Percentiles rank a stretch among this genome's conserved stretches.
Evolutionary conservation across 148 eudicot species (phyloP).

Genomic region (Fagopyrum esculentum): DNA sequence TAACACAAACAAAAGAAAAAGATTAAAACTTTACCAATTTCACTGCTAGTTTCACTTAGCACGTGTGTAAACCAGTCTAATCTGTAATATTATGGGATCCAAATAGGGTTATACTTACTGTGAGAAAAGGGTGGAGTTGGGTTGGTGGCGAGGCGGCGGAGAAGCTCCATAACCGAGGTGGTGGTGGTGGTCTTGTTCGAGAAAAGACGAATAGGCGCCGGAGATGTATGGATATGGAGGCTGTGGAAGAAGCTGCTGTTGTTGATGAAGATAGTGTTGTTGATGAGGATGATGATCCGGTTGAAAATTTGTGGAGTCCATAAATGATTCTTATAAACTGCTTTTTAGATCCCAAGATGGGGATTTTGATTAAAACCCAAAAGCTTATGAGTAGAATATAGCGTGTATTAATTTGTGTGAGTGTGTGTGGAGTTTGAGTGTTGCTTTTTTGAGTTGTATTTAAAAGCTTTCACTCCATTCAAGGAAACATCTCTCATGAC

Average conservation of each 20-base stretch:
- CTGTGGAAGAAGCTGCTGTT: constrained; percentile 15
- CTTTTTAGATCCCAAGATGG: constrained; percentile 47
- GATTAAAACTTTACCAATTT: constrained; percentile 3
- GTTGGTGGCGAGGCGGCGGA: constrained; percentile 17
- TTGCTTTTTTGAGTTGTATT: constrained; percentile 5
- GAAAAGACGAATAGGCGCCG: constrained; percentile 11
- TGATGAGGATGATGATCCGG: constrained; percentile 21
- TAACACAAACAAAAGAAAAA: not conserved
- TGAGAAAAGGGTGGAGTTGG: constrained; percentile 16
- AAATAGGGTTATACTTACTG: constrained; percentile 19
- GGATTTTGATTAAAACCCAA: constrained; percentile 5
- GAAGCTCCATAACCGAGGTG: constrained; percentile 27
- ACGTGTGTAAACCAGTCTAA: not conserved
- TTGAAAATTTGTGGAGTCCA: constrained; percentile 42
- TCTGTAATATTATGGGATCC: not conserved
- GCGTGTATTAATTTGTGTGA: constrained; percentile 13
- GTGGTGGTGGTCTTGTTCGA: constrained; percentile 9
- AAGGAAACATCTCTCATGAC: constrained; percentile 23
- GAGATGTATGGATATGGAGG: constrained; percentile 18
- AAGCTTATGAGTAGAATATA: constrained; percentile 7
- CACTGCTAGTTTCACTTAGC: not conserved
- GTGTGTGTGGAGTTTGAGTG: not conserved
- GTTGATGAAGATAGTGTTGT: constrained; percentile 20
- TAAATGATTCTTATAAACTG: constrained; percentile 15
- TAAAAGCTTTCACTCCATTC: constrained; percentile 39